phyloP scores from a whole-genome alignment of 2,329 filamentous ascomycete species.

The Aspergillus phoenicis region DNA sequence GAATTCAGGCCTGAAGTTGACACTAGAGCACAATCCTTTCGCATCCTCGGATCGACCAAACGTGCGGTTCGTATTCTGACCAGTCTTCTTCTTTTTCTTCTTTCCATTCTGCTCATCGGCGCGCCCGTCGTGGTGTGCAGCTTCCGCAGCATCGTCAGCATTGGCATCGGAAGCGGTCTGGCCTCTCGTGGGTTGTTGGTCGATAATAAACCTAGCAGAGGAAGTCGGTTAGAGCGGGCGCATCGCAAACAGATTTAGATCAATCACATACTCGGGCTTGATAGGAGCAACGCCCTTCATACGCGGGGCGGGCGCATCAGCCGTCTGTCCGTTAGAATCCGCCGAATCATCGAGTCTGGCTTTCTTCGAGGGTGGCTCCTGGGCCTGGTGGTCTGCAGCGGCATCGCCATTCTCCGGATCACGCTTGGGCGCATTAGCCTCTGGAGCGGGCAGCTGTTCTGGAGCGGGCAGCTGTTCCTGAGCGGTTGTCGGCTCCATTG shows the following conservation, averaged over 20 bases:
- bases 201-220: slow-evolving; percentile 36
- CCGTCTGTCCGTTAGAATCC: slow-evolving; percentile 25
- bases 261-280: slow-evolving; percentile 65
- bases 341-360: slow-evolving; percentile 55
- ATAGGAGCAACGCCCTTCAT: slow-evolving; percentile 67
- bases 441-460: slow-evolving; percentile 18
- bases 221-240: slow-evolving; percentile 5
- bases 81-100: slow-evolving; percentile 62
- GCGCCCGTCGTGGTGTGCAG: slow-evolving; percentile 50
- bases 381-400: slow-evolving; percentile 30
- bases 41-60: slow-evolving; percentile 81
- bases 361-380: slow-evolving; percentile 60
- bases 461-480: slow-evolving; percentile 13
- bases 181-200: slow-evolving; percentile 21
- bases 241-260: too few relatives aligned
- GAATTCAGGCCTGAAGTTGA: slow-evolving; percentile 74
- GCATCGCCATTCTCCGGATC: slow-evolving; percentile 27
- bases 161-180: slow-evolving; percentile 33
- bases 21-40: slow-evolving; percentile 74
- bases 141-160: slow-evolving; percentile 63
- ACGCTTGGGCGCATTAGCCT: slow-evolving; percentile 24
- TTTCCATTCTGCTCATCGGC: slow-evolving; percentile 41
- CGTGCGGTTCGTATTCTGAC: slow-evolving; percentile 80
- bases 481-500: slow-evolving; percentile 19
- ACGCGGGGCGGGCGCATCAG: slow-evolving; percentile 35